Evolutionary conservation across 176 grass and related monocot genomes (phyloP).

Genomic region (Oryza officinalis): DNA sequence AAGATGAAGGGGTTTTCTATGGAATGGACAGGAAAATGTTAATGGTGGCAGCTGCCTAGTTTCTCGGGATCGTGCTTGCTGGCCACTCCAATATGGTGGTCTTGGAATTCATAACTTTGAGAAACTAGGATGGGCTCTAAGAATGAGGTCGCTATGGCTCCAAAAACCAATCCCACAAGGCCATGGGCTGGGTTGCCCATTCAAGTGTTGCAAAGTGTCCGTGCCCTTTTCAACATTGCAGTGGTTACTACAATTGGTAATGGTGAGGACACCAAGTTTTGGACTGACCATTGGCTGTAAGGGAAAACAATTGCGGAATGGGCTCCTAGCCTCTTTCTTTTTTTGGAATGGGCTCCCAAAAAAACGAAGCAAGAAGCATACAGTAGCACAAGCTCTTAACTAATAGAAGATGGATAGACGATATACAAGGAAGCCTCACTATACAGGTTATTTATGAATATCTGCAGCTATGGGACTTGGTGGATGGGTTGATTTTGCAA

Average conservation of each 20-base stretch:
- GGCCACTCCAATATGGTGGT: neutral
- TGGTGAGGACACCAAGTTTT: neutral
- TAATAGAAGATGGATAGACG: neutral
- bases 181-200: neutral
- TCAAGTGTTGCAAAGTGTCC: neutral
- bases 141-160: neutral
- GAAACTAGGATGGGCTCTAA: neutral
- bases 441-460: neutral
- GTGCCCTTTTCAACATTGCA: neutral
- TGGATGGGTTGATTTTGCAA: neutral
- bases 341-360: neutral
- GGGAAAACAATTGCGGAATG: neutral
- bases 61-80: neutral
- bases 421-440: neutral
- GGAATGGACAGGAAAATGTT: neutral
- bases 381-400: neutral
- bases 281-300: neutral
- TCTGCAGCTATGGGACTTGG: neutral
- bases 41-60: neutral
- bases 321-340: neutral
- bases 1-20: neutral
- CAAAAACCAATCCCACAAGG: neutral
- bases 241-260: neutral
- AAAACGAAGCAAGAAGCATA: neutral
- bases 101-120: neutral